Base-by-base conservation (phyloP, 768 basidiomycete species). In the Termitomyces sp. region DNA sequence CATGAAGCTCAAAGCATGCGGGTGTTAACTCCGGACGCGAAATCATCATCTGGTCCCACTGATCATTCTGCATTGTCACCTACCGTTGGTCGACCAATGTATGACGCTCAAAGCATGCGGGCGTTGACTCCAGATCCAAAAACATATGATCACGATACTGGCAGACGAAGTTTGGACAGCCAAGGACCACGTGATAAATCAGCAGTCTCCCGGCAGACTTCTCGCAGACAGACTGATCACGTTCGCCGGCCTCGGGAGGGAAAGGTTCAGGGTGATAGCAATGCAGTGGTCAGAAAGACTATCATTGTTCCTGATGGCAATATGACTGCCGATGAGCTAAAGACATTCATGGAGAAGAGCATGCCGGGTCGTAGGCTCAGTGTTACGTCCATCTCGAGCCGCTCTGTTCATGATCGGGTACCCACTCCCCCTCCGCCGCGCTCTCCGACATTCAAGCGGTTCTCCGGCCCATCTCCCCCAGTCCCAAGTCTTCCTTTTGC, bases 361-460 rank as follows among this genome's bases (percentile, higher is more conserved):
- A 79, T 86, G 34, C 66, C 72, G 22, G 81, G 81, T 47, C 82
- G 85, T 44, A 83, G 87, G 52, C 75, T 77, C 17, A 88, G 90
- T 59, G 75, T 77, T 11, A 69, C 70, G 15, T 84, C 81, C 12
- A 71, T 77, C 17, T 92, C 90, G 0, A 81, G 71, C 60, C 84
- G 85, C 54, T 91, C 90, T 42, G 76, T 91, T 28, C 85, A 88
- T 60, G 91, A 93, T 60, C 86, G 90, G 51, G 86, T 74, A 12
- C 90, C 90, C 11, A 93, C 91, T 8, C 90, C 90, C n/a, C 91
- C 90, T 17, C 91, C 91, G 32, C 83, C 87, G 14, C 81, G 81
- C 59, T 72, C 80, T 5, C 73, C 77, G 45, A 67, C 71, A 19
- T 59, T 68, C 32, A 79, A 78, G 58, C 81, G 87, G 37, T 89